Evolutionary conservation across 495 filamentous ascomycete genomes (phyloP).

Genomic region (Clohesyomyces aquaticus): DNA sequence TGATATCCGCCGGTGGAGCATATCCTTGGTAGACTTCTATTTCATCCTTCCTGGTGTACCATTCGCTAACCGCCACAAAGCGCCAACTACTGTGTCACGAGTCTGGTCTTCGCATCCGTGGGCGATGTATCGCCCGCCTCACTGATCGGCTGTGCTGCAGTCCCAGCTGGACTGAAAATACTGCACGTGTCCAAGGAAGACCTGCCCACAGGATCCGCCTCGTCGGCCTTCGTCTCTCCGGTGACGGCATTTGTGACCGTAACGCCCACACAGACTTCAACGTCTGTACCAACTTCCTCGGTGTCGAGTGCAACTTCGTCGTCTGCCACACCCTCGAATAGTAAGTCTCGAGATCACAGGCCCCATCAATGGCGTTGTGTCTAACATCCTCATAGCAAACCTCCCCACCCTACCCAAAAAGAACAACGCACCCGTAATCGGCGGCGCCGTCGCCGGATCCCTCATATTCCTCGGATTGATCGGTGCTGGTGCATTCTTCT

Average conservation of each 20-base stretch:
- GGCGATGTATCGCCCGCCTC: background rate
- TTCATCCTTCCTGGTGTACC: background rate
- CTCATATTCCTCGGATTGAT: slow-evolving; percentile 6
- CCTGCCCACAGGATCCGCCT: background rate
- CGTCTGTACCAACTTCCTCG: background rate
- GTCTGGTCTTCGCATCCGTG: background rate
- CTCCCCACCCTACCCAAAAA: background rate
- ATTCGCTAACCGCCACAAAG: background rate
- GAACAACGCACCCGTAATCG: slow-evolving; percentile 1
- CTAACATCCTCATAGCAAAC: background rate
- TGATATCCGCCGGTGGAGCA: background rate
- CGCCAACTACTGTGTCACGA: background rate
- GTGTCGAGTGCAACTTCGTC: slow-evolving; percentile 1
- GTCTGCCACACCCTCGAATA: background rate
- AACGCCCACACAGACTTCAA: background rate
- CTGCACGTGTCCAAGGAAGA: background rate
- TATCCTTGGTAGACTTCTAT: background rate
- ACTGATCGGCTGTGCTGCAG: background rate
- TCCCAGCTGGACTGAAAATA: background rate
- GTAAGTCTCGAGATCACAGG: background rate
- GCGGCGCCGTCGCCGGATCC: slow-evolving; percentile 7
- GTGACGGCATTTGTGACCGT: no score
- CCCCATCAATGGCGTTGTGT: background rate
- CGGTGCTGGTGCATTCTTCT: slow-evolving; percentile 6
- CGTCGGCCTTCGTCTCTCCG: no score